These are phyloP conservation scores for Leccinellum luteum DNA, from an alignment of 768 basidiomycete species.

Conservation along the genomic window DNA sequence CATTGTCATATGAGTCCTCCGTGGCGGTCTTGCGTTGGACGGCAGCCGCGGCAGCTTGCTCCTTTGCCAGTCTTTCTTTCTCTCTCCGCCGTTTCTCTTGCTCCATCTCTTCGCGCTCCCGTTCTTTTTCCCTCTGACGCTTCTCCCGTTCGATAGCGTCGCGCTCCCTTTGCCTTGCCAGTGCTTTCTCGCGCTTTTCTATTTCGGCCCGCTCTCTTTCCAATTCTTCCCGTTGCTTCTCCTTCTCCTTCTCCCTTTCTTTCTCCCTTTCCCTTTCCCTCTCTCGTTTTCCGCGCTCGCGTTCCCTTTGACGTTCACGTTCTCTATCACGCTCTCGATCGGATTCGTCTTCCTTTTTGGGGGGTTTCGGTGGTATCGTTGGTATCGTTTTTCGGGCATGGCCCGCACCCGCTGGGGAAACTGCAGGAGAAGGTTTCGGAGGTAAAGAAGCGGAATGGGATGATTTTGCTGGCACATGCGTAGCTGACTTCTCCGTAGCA, in stretches of 20 bases:
- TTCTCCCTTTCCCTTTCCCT: slow-evolving; percentile 13
- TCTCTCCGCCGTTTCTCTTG: slow-evolving; percentile 22
- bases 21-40: slow-evolving; percentile 43
- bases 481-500: slow-evolving; percentile 28
- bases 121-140: slow-evolving; percentile 22
- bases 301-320: slow-evolving; percentile 24
- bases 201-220: slow-evolving; percentile 18
- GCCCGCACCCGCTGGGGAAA: slow-evolving; percentile 21
- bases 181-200: slow-evolving; percentile 20
- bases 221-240: slow-evolving; percentile 23
- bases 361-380: slow-evolving; percentile 15
- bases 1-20: slow-evolving; percentile 26
- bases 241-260: too few species aligned
- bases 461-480: slow-evolving; percentile 26
- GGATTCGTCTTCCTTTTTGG: slow-evolving; percentile 28
- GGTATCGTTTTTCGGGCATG: slow-evolving; percentile 32
- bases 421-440: slow-evolving; percentile 32
- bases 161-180: slow-evolving; percentile 16
- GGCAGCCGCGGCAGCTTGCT: slow-evolving; percentile 14
- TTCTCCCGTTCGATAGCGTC: slow-evolving; percentile 26
- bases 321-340: slow-evolving; percentile 27
- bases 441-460: slow-evolving; percentile 33
- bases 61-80: slow-evolving; percentile 23
- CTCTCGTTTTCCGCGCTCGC: slow-evolving; percentile 23
- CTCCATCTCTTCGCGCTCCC: slow-evolving; percentile 23